Base-by-base conservation (phyloP, 1,284 basidiomycete species). In the Boletellus dicymbophilus region DNA sequence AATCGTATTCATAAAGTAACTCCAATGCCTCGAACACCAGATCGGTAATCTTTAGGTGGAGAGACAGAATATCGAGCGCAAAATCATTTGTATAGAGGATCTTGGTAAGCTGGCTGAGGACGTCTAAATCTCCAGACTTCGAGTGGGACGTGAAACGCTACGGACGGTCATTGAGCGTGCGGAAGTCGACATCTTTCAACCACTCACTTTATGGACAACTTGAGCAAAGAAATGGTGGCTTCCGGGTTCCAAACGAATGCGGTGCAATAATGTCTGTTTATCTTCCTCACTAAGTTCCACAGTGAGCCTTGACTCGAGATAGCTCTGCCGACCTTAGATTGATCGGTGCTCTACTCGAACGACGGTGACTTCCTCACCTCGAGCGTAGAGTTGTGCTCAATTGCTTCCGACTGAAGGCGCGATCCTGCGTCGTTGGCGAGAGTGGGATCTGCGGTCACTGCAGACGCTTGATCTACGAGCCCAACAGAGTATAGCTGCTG, bases 1-100 rank as follows among this genome's bases (percentile, higher is more conserved):
- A 88, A 58, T 90, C 87, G 58, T 86, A 90, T 37, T 82, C 78
- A 46, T 87, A 79, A 31, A 90, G 68, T 52, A 88, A 78, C n/a
- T 71, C 71, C 37, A 90, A 65, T 0, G 80, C 79, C 56, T 80
- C 74, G 20, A 79, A 80, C 27, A 89, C 69, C 18, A 92, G 63
- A 44, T 84, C 80, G 4, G 75, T 72, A n/a, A 90, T 69, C 50
- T 75, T 80, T 18, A 79, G 66, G 60, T 91, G 85, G n/a, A 92
- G 67, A 10, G 86, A 79, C 26, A 92, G 57, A 39, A 90, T 78
- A 58, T 91, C 88, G 16, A 91, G 66, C 0, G 79, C 76, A 23
- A 68, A 65, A 50, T 82, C 79, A 48, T 82, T 74, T 10, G 73
- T 69, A 55, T 79, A 82, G 9, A 92, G 72, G 25, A 84, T 62